Base-by-base conservation (phyloP, 345 rosid species). In the Lagerstroemia speciosa region DNA sequence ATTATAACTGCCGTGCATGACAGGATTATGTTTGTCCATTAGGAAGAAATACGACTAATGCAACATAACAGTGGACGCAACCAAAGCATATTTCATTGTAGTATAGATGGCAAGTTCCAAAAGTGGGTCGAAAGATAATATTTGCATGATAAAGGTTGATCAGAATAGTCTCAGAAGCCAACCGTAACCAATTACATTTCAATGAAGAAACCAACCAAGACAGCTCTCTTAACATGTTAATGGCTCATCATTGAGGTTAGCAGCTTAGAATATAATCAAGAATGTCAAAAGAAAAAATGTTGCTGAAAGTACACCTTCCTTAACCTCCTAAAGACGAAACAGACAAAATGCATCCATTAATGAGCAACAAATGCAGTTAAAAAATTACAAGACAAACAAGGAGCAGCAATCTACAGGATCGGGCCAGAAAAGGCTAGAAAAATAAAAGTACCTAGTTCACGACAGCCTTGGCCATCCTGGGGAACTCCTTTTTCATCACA, bases 401-500 rank as follows among this genome's bases (percentile, higher is more conserved):
- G 34, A 58, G 32, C 20, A 58, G 3, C 20, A 58, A 58, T 58
- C 34, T 14, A 58, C 34, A 58, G 63, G 1, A 10, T 3, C 32
- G 4, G 29, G 24, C 60, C 60, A 26, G 14, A 26, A 53, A 58
- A 19, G 1, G 14, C 32, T 5, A 14, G 34, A 58, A 0, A 41
- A 20, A n/a, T n/a, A 32, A 65, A 6, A 37, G 61, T 79, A 87
- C 92, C 87, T 85, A 90, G 80, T 80, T 89, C 11, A 40, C 43
- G 0, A 84, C 89, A 64, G 83, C 83, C 80, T 86, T 84, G 29
- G 86, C 83, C 91, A 84, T 86, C 65, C 87, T 66, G 32, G 66
- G 66, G 78, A 87, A 82, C 74, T 87, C 89, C 76, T 83, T 83
- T 71, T 80, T 85, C 89, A 87, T 67, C 46, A 80, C 83, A 67